These are phyloP conservation scores for Cercophora samala DNA, from an alignment of 495 filamentous ascomycete species.

Conservation along the genomic window DNA sequence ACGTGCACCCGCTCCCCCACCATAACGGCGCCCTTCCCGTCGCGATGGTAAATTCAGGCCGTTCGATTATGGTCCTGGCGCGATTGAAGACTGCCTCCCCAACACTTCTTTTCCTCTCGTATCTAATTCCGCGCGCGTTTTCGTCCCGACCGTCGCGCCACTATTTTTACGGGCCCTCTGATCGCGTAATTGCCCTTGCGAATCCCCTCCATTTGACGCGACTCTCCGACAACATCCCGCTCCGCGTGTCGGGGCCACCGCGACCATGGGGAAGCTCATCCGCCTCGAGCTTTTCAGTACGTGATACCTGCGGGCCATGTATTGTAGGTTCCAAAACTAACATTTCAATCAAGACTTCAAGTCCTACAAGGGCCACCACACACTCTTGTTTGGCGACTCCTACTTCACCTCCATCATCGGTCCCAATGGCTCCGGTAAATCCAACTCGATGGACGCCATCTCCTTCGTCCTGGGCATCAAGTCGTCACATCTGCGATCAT, in stretches of 20 bases:
- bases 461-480: slow-evolving; percentile 99
- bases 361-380: slow-evolving; percentile 95
- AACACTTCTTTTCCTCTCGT: slow-evolving; percentile 1
- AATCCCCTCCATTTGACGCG: slow-evolving; percentile 14
- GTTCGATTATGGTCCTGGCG: slow-evolving; percentile 8
- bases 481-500: slow-evolving; percentile 90
- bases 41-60: slow-evolving; percentile 18
- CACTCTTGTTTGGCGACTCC: slow-evolving; percentile 90
- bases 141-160: slow-evolving; percentile 14
- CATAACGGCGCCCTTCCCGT: slow-evolving; percentile 8
- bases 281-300: slow-evolving; percentile 91
- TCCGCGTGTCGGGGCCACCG: slow-evolving; percentile 24
- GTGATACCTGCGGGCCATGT: slow-evolving; percentile 28
- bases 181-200: slow-evolving; percentile 18
- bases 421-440: slow-evolving; percentile 98
- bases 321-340: slow-evolving; percentile 16
- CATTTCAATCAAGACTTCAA: slow-evolving; percentile 74
- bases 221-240: slow-evolving; percentile 14
- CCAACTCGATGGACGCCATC: slow-evolving; percentile 99
- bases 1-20: slow-evolving; percentile 18
- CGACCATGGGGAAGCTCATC: slow-evolving; percentile 75
- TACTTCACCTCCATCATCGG: slow-evolving; percentile 99
- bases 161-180: background rate
- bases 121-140: slow-evolving; percentile 24
- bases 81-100: slow-evolving; percentile 11